Base-by-base conservation (phyloP, 768 basidiomycete species). In the Aureoboletus auriporus region DNA sequence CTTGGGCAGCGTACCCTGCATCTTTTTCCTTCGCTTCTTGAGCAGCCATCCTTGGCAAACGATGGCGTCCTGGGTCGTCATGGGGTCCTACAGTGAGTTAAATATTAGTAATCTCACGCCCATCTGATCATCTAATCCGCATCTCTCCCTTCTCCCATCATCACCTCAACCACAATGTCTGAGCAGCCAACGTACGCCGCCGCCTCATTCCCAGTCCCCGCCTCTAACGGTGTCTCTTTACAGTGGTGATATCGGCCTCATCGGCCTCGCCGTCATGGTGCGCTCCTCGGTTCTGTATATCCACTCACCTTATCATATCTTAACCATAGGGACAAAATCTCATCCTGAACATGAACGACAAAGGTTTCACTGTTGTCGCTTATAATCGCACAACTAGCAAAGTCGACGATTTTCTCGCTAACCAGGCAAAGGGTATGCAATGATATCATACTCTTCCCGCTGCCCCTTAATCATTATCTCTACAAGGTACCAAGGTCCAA, bases 331-430 rank as follows among this genome's bases (percentile, higher is more conserved):
- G 92, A 64, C 93, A 95, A 83, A 96, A 95, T 69, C 70, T 96
- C 66, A 94, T 96, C 69, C 76, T 97, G 61, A 96, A 97, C 77
- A 97, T 96, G 91, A 96, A 96, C 70, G 96, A 99, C 79, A 99
- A 99, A 73, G 96, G 96, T 44, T 99, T 93, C 77, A 93, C 75
- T 56, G 96, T 99, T 61, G 86, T 93, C 58, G 93, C 91, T 11
- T 99, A 89, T 75, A 99, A 99, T 80, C 88, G 96, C 61, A 98
- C 96, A 37, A 88, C 85, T 53, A 84, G 82, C 74, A 99, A 99
- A 71, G 93, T 99, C 62, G 94, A 97, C 69, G 66, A 79, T 65
- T 99, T 99, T 82, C 83, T 99, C 53, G 85, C 79, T 53, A 93
- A 97, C 69, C 92, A 98, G 73, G 96, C 96, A 57, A 99, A 98